Base-by-base conservation (phyloP, 495 filamentous ascomycete genomes). In the Friedmanniomyces simplex region DNA sequence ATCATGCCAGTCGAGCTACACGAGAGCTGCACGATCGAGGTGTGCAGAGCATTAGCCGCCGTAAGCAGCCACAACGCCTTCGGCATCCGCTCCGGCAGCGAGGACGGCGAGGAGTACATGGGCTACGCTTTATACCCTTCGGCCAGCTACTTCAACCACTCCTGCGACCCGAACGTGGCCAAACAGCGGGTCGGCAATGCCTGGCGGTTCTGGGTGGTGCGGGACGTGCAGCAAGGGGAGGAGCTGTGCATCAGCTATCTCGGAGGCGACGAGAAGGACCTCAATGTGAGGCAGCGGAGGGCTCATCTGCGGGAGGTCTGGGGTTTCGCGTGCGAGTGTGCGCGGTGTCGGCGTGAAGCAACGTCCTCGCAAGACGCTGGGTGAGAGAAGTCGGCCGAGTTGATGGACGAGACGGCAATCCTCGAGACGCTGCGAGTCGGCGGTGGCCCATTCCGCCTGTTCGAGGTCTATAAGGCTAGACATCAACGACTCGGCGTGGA, bases 221-320 rank as follows among this genome's bases (percentile, higher is more conserved):
- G 55, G 54, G 63, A 65, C 8, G 45, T 73, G 1, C 41, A 34
- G 49, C 45, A 43, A 36, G 71, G 65, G 3, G 68, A 71, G 48
- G 57, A 73, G 61, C 54, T 70, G 52, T 71, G 68, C 54, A 73
- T 73, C 52, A 68, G 53, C 21, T 73, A 73, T 67, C 57, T 73
- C 46, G 69, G 69, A 22, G 67, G 67, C 45, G 69, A 73, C 54
- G 69, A 71, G 60, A 66, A 66, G 57, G 54, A 59, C 24, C 24
- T 67, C 57, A 55, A 26, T 14, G 34, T 58, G 10, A 48, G 30
- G 14, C 56, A 68, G 60, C 50, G 71, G 34, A 63, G 66, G 58
- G 46, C 8, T 34, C 57, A 57, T 28, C 57, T 73, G 61, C 57
- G 36, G 48, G 41, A 49, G 37, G 61, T 55, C 24, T 73, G 71